Evolutionary conservation across 495 filamentous ascomycete species (phyloP).

Genomic region (Neurospora sp.): DNA sequence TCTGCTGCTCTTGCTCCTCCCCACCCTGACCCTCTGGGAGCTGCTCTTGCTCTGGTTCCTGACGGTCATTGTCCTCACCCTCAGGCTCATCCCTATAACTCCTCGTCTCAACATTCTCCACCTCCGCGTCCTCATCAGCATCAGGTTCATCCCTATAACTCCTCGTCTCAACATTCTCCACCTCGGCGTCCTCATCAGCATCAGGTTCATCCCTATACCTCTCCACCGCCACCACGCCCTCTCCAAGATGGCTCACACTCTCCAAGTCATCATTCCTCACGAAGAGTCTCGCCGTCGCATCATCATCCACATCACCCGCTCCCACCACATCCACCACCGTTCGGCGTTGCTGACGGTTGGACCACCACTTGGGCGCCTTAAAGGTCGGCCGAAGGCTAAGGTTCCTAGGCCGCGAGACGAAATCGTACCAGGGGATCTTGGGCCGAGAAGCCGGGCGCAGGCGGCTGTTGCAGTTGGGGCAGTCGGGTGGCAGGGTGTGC

Average conservation of each 20-base stretch:
- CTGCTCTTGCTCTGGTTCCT: neutral
- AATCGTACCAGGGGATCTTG: slow-evolving; percentile 27
- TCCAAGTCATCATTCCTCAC: slow-evolving; percentile 14
- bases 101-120: neutral
- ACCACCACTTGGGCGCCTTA: neutral
- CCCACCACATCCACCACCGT: slow-evolving; percentile 9
- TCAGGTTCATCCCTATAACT: slow-evolving; percentile 4
- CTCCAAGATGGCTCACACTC: neutral
- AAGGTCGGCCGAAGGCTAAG: neutral
- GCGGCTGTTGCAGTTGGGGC: slow-evolving; percentile 28
- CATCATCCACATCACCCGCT: slow-evolving; percentile 21
- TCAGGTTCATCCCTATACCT: slow-evolving; percentile 16
- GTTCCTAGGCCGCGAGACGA: slow-evolving; percentile 14
- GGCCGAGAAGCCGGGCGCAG: slow-evolving; percentile 25
- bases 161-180: neutral
- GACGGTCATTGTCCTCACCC: neutral
- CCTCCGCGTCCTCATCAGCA: neutral
- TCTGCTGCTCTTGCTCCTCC: neutral
- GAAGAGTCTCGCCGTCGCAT: slow-evolving; percentile 15
- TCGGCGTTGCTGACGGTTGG: slow-evolving; percentile 11
- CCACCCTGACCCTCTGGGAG: neutral
- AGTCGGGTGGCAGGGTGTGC: slow-evolving; percentile 27
- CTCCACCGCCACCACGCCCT: neutral
- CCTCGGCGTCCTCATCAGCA: neutral
- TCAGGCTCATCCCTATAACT: neutral